phyloP scores from a whole-genome alignment of 352 stramenopile species.

The Globisporangium emineosum region DNA sequence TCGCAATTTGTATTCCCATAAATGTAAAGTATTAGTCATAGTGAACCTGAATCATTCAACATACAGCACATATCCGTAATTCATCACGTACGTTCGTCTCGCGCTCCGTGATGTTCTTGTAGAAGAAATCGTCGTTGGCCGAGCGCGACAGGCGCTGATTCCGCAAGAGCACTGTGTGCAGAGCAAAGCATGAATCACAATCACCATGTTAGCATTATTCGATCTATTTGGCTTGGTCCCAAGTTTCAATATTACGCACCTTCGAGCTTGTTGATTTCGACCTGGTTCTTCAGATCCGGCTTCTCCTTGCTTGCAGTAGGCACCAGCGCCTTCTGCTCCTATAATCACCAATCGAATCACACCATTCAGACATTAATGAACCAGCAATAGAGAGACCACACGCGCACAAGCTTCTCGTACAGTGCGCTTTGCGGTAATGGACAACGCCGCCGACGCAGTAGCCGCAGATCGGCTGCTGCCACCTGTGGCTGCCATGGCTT shows the following conservation, averaged over 20 bases:
- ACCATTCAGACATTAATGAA: background rate
- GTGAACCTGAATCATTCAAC: background rate
- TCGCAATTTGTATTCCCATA: conserved; percentile 4
- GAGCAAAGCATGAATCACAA: background rate
- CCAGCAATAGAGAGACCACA: background rate
- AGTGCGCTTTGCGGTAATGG: background rate
- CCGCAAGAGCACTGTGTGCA: conserved; percentile 33
- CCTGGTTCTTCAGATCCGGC: conserved; percentile 22
- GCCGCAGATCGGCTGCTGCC: conserved; percentile 5
- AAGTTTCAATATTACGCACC: conserved; percentile 13
- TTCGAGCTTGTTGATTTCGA: conserved; percentile 54
- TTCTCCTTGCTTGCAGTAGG: conserved; percentile 6
- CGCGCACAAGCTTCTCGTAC: background rate
- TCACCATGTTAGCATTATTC: background rate
- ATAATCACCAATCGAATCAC: background rate
- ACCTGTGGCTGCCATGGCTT: background rate
- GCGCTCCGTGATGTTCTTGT: conserved; percentile 36
- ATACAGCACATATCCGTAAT: too few species aligned
- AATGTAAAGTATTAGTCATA: background rate
- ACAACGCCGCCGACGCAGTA: background rate
- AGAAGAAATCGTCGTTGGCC: conserved; percentile 39
- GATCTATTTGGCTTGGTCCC: too few species aligned
- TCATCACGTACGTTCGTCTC: conserved; percentile 36
- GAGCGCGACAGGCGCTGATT: conserved; percentile 36
- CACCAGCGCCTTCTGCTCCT: conserved; percentile 3